Conservation (phyloP, 2,329 filamentous ascomycete genomes). For the Aspergillus costaricaensis region DNA sequence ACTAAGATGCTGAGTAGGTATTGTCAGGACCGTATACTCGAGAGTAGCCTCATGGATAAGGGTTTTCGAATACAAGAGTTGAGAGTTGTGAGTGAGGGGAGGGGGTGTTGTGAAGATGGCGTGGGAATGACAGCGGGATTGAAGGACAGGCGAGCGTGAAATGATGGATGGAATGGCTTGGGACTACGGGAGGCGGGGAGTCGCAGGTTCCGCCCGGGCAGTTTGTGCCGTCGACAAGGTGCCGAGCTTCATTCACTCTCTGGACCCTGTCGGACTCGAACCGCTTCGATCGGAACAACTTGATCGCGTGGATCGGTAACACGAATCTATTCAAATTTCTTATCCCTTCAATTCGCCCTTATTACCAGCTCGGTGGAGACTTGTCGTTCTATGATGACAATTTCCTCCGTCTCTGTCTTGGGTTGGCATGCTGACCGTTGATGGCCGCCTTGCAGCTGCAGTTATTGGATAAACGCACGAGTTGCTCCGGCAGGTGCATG, state of each 20-base stretch:
- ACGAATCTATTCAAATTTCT: neutral
- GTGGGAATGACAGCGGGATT: slow-evolving; percentile 9
- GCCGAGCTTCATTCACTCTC: neutral
- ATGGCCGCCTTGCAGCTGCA: slow-evolving; percentile 16
- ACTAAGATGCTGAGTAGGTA: slow-evolving; percentile 10
- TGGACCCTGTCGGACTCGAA: slow-evolving; percentile 1
- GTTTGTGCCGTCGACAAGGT: slow-evolving; percentile 7
- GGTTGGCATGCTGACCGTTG: neutral
- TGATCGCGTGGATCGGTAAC: neutral
- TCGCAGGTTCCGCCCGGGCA: slow-evolving; percentile 26
- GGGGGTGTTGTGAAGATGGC: slow-evolving; percentile 1
- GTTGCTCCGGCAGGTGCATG: slow-evolving; percentile 21
- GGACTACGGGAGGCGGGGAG: slow-evolving; percentile 41
- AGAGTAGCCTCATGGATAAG: slow-evolving; percentile 33
- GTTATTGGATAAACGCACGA: slow-evolving; percentile 21
- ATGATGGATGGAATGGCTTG: slow-evolving; percentile 27
- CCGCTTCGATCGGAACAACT: neutral
- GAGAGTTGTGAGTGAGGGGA: neutral
- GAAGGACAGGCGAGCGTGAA: slow-evolving; percentile 25
- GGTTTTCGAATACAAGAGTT: slow-evolving; percentile 6
- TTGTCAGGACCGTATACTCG: slow-evolving; percentile 30
- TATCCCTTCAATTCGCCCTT: neutral
- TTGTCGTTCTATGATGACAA: neutral
- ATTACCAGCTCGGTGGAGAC: neutral
- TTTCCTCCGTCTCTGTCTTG: neutral